Base-by-base conservation (phyloP, 202 grass and related monocot genomes). In the Setaria viridis region DNA sequence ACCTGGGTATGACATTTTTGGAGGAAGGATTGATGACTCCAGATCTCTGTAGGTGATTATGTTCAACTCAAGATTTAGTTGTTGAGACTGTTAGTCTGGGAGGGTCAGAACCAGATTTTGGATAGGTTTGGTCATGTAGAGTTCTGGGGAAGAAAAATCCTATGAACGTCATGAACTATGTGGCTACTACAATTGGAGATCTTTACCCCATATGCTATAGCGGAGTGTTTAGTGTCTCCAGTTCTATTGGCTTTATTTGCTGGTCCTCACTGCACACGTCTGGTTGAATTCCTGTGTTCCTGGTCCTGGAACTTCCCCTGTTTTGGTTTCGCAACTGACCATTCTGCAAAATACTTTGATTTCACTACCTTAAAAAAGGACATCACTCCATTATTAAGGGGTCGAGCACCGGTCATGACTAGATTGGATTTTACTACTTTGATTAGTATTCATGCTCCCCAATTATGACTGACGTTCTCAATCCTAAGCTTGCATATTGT, bases 61-160 rank as follows among this genome's bases (percentile, higher is more conserved):
- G 56, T 64, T 66, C 14, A 17, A 37, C 32, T 37, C 59, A 25
- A 65, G 70, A 19, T 3, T 37, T 68, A 58, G 58, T 49, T 74
- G 58, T 66, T 72, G 55, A 64, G 20, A 56, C 11, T 54, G 1
- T 11, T 49, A 47, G 13, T 68, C 2, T 74, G 5, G 4, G 74
- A 64, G 25, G 47, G 48, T 48, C 50, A 30, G 2, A 79, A 55
- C 67, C 46, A 73, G 35, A 41, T 57, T 72, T 72, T 51, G 4
- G 48, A 8, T 87, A 34, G 74, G 5, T 79, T 88, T 47, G 12
- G 67, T 67, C 47, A 73, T 57, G 46, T 54, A 39, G 17, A 41
- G 8, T 39, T 87, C 20, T 55, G 4, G 9, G 37, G 42, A 39
- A 66, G 55, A 77, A 71, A 20, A 42, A 35, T 4, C 25, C 19